Evolutionary conservation across 495 filamentous ascomycete species (phyloP).

Genomic region (Peziza echinospora): DNA sequence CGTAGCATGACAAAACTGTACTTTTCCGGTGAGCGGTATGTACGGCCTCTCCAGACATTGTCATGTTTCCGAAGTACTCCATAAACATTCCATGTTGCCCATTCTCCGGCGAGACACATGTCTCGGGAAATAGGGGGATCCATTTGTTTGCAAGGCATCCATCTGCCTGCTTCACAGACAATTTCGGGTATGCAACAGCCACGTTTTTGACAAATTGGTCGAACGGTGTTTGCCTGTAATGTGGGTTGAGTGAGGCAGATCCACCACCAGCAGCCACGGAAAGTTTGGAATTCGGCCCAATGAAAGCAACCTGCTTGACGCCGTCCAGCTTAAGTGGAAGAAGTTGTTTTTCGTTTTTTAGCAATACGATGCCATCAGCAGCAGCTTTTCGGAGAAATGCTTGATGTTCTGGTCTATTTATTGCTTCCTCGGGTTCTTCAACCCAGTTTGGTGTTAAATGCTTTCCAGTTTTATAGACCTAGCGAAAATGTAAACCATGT

Average conservation of each 20-base stretch:
- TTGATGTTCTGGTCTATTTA: constrained; percentile 31
- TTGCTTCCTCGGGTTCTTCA: constrained; percentile 23
- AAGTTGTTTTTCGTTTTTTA: constrained; percentile 47
- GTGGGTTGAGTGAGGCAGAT: constrained; percentile 19
- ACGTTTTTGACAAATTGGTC: constrained; percentile 15
- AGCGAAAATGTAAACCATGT: neutral
- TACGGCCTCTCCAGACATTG: constrained; percentile 8
- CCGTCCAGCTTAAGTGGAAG: constrained; percentile 38
- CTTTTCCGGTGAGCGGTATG: constrained; percentile 16
- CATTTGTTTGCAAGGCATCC: constrained; percentile 19
- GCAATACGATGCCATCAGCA: constrained; percentile 45
- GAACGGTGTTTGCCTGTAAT: constrained; percentile 17
- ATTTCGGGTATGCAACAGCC: constrained; percentile 7
- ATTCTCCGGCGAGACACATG: constrained; percentile 18
- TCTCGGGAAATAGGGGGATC: constrained; percentile 16
- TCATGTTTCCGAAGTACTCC: constrained; percentile 19
- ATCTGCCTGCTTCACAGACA: constrained; percentile 13
- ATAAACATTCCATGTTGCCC: constrained; percentile 19
- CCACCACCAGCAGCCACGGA: constrained; percentile 20
- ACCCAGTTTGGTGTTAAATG: constrained; percentile 14
- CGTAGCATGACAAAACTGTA: constrained; percentile 19
- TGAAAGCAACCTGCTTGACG: constrained; percentile 38
- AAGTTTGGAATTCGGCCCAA: constrained; percentile 45
- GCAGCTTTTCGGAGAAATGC: constrained; percentile 41
- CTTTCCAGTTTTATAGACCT: constrained; percentile 20